Conservation (phyloP, 345 rosid species). For the Iberis pinnata region DNA sequence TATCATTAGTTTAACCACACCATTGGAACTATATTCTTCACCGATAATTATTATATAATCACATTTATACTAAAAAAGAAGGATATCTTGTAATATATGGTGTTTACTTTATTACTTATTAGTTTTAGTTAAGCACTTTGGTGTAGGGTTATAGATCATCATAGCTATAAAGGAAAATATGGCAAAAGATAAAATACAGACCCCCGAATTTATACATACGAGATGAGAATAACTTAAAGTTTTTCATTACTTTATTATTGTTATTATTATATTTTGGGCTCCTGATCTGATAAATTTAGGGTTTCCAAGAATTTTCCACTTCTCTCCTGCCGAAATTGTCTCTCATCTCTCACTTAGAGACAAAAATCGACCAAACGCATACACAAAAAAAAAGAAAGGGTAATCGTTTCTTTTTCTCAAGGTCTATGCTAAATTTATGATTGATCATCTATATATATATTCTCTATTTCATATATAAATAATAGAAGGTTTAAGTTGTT, state of each 20-base stretch:
- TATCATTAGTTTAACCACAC: neutral
- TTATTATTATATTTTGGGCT: slow-evolving; percentile 4
- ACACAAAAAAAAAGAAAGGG: slow-evolving; percentile 14
- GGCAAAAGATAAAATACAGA: slow-evolving; percentile 4
- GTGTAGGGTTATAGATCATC: slow-evolving; percentile 31
- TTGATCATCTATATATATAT: neutral
- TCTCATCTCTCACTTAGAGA: slow-evolving; percentile 4
- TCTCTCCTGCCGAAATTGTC: slow-evolving; percentile 19
- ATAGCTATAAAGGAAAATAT: slow-evolving; percentile 12
- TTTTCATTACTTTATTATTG: too few relatives aligned
- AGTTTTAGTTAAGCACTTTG: slow-evolving; percentile 16
- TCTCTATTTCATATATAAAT: slow-evolving; percentile 14
- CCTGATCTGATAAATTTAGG: slow-evolving; percentile 38
- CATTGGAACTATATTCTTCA: slow-evolving; percentile 36
- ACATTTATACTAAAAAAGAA: slow-evolving; percentile 54
- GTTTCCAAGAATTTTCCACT: slow-evolving; percentile 30
- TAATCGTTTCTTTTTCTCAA: slow-evolving; percentile 24
- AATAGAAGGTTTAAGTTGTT: slow-evolving; percentile 18
- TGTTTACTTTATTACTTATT: slow-evolving; percentile 1
- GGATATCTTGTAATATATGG: slow-evolving; percentile 44
- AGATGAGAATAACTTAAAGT: too few relatives aligned
- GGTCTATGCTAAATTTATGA: slow-evolving; percentile 14
- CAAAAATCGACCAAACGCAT: slow-evolving; percentile 7
- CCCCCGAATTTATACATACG: neutral
- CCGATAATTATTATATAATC: slow-evolving; percentile 9